Evolutionary conservation across 805 yeast genomes (phyloP), one percentile per base, ranked within the genome.

Genomic region (Saccharomycopsis sp.): DNA sequence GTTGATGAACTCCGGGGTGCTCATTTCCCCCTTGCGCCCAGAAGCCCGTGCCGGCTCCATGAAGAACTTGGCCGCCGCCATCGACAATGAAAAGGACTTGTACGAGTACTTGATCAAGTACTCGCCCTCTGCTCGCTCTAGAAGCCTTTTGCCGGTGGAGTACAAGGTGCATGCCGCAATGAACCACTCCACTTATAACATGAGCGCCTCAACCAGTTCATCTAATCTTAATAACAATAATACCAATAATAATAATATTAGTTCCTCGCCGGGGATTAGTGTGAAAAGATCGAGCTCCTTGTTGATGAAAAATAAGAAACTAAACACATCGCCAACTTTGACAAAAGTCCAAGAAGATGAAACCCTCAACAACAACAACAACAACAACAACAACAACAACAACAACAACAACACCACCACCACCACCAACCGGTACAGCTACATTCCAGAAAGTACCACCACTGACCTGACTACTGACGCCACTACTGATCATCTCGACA

Each of bases 21-120:
- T 82, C 45, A 69, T 92, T 4, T 65, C 81, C 36, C 97, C 97
- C 2, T 62, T 89, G 36, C 64, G 67, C 40, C 65, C 66, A 1
- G 65, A 69, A 21, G 64, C 71, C 34, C 53, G 64, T 15, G 70
- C 70, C 42, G 59, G 62, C n/a, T 79, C 95, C 4, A 78, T 89
- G 83, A 81, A 79, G 53, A 63, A 72, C 4, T 65, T 84, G 50
- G 94, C 95, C 0, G 65, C 80, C 10, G 69, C 81, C 18, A 75
- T 88, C 39, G 92, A 86, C 55, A 81, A 81, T 57, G 96, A 88
- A 54, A 75, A 69, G 53, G 95, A 86, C 56, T 65, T 89, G 41
- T 84, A 80, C 62, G 69, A 75, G 33, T 84, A 74, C 53, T 66
- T 89, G 39, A 54, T 75, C 48, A 71, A 67, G 47, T 65, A 67